Percentiles rank a stretch among this genome's conserved stretches.
Conservation (phyloP, 1,139 yeast genomes). For the Yamadazyma pseudoaaseri region DNA sequence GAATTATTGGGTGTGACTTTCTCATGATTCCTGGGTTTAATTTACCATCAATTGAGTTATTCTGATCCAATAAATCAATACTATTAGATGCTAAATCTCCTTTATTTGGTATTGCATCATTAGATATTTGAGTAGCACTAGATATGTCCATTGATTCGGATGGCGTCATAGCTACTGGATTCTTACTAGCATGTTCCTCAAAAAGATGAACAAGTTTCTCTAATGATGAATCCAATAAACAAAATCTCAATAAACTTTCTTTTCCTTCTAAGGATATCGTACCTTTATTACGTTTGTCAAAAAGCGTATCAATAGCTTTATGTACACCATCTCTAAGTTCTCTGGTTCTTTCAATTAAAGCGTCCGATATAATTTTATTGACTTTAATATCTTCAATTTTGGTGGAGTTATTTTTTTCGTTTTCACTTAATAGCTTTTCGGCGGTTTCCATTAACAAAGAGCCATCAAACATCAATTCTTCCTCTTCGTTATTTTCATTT, state of each 20-base stretch:
- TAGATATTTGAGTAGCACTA: neutral
- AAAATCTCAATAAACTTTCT: constrained; percentile 42
- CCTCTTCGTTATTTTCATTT: constrained; percentile 26
- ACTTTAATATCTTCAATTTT: constrained; percentile 37
- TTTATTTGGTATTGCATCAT: neutral
- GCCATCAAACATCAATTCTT: constrained; percentile 49
- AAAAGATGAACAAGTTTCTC: constrained; percentile 44
- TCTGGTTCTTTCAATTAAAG: constrained; percentile 42
- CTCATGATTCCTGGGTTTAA: neutral
- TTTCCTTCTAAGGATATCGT: constrained; percentile 44
- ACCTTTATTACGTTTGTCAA: constrained; percentile 35
- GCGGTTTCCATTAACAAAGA: constrained; percentile 62
- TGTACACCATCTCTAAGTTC: constrained; percentile 43
- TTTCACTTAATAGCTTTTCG: constrained; percentile 51
- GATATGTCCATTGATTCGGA: constrained; percentile 18
- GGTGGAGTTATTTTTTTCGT: constrained; percentile 23
- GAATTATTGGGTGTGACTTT: constrained; percentile 10
- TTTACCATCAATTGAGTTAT: neutral
- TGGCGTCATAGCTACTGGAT: constrained; percentile 21
- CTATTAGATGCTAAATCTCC: no score
- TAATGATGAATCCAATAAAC: constrained; percentile 43
- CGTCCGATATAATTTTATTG: constrained; percentile 40
- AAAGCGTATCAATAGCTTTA: constrained; percentile 38
- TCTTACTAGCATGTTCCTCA: constrained; percentile 38
- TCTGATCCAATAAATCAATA: neutral